phyloP scores from a whole-genome alignment of 306 rosid genomes.

The Parietaria judaica region DNA sequence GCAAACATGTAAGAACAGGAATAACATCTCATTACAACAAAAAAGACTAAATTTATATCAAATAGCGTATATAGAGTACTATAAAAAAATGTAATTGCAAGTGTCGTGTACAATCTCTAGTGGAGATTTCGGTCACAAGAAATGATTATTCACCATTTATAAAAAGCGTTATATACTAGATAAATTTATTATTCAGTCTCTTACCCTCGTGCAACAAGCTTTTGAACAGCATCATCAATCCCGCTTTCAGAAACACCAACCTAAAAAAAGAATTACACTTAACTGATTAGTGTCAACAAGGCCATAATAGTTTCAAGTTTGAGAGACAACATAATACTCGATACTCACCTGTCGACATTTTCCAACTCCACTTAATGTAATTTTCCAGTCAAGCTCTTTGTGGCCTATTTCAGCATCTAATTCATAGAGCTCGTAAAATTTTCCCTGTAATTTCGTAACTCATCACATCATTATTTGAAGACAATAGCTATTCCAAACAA shows the following conservation, averaged over 20 bases:
- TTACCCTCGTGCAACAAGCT: constrained; percentile 93
- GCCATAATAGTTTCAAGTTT: background rate
- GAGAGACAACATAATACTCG: background rate
- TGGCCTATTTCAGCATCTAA: constrained; percentile 95
- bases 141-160: no score
- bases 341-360: constrained; percentile 87
- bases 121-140: no score
- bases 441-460: constrained; percentile 49
- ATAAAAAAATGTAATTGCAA: background rate
- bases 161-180: no score
- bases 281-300: background rate
- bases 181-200: constrained; percentile 18
- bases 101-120: background rate
- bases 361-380: constrained; percentile 91
- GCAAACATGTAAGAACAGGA: constrained; percentile 17
- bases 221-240: constrained; percentile 87
- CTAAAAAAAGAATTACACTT: constrained; percentile 28
- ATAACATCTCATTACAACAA: background rate
- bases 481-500: constrained; percentile 7
- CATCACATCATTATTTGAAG: constrained; percentile 6
- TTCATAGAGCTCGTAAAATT: constrained; percentile 94
- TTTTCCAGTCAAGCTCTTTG: constrained; percentile 98
- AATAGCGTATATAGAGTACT: background rate
- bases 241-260: constrained; percentile 98
- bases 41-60: background rate